phyloP scores from a whole-genome alignment of 2,329 filamentous ascomycete genomes.

The Pseudogymnoascus sp. region DNA sequence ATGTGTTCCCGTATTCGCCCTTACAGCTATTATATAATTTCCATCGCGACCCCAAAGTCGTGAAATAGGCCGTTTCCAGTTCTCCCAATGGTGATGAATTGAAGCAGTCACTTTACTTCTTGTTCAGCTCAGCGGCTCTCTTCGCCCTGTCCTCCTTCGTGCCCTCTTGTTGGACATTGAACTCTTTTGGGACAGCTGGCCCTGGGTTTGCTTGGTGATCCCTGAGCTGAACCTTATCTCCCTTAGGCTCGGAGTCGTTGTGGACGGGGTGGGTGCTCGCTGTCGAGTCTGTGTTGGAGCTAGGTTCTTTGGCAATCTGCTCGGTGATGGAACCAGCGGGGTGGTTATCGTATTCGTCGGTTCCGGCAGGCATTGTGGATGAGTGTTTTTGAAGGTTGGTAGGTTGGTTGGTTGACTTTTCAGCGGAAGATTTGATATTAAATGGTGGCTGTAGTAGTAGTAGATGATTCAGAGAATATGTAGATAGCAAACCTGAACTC shows the following conservation, averaged over 20 bases:
- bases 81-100: not conserved
- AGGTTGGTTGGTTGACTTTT: not conserved
- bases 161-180: conserved; percentile 49
- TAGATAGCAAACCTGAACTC: not conserved
- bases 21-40: conserved; percentile 1
- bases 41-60: not conserved
- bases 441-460: not conserved
- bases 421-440: not conserved
- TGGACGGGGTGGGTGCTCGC: conserved; percentile 33
- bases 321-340: conserved; percentile 28
- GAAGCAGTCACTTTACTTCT: conserved; percentile 25
- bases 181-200: conserved; percentile 47
- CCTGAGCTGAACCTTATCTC: conserved; percentile 41
- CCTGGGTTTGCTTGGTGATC: conserved; percentile 51
- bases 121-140: conserved; percentile 60
- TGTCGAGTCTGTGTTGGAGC: conserved; percentile 30
- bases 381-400: not conserved
- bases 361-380: conserved; percentile 32
- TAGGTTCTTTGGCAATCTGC: conserved; percentile 31
- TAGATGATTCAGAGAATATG: not conserved
- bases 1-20: not conserved
- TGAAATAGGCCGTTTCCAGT: not conserved
- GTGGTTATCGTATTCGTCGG: conserved; percentile 32
- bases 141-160: conserved; percentile 62
- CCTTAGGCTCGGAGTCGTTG: conserved; percentile 33